Evolutionary conservation across 1,284 basidiomycete species (phyloP).

Genomic region (Spongiforma sp.): DNA sequence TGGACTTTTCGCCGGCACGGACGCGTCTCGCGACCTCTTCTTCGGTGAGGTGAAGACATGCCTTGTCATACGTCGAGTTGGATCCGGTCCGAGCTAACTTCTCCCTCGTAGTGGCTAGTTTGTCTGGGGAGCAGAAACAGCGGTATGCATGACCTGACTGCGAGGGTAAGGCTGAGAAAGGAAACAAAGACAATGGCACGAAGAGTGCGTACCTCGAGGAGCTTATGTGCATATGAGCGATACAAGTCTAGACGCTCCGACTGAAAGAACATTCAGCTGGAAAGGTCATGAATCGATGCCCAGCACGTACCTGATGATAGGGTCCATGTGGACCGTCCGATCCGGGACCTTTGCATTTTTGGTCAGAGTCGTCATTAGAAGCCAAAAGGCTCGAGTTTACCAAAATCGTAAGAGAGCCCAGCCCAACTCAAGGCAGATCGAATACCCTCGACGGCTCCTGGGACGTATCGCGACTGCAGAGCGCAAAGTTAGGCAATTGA

Average conservation of each 20-base stretch:
- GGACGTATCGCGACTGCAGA: constrained; percentile 77
- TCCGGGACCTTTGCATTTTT: constrained; percentile 66
- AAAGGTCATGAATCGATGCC: background rate
- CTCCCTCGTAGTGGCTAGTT: constrained; percentile 70
- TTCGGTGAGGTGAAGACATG: constrained; percentile 83
- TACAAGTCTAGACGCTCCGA: constrained; percentile 92
- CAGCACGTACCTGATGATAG: constrained; percentile 76
- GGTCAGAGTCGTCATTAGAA: background rate
- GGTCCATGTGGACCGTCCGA: constrained; percentile 74
- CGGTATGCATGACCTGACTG: constrained; percentile 91
- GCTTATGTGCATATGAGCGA: constrained; percentile 69
- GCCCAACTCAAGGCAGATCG: constrained; percentile 86
- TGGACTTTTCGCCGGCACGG: constrained; percentile 75
- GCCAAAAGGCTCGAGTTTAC: constrained; percentile 47
- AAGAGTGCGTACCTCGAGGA: constrained; percentile 65
- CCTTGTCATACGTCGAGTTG: constrained; percentile 82
- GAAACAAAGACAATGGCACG: background rate
- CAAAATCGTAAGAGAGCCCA: constrained; percentile 92
- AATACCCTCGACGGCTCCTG: constrained; percentile 85
- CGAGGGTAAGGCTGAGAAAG: background rate
- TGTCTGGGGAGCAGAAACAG: constrained; percentile 88
- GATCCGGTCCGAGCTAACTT: constrained; percentile 73
- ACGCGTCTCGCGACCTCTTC: constrained; percentile 83
- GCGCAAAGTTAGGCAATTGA: background rate
- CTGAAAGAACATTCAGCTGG: constrained; percentile 45